Percentiles rank a stretch among this genome's conserved stretches.
Evolutionary conservation across 176 grass and related monocot genomes (phyloP).

Genomic region (Rhynchospora pubera): DNA sequence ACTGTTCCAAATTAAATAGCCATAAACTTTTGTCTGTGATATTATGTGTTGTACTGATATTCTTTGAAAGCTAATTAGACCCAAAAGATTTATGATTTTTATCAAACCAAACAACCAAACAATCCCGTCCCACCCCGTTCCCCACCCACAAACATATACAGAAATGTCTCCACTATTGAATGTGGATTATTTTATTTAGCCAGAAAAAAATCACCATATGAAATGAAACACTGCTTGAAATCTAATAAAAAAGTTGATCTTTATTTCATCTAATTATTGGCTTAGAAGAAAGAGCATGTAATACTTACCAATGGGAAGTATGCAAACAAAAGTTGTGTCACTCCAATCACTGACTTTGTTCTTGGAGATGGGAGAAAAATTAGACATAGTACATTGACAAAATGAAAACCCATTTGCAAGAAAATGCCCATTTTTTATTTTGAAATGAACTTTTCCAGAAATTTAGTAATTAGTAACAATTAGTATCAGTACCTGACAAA

Average conservation of each 20-base stretch:
- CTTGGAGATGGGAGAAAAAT: not conserved
- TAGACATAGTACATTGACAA: not conserved
- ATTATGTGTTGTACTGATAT: not conserved
- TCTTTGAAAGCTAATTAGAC: not conserved
- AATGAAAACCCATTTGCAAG: slow-evolving; percentile 16
- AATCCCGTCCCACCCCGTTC: not conserved
- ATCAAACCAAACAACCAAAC: not conserved
- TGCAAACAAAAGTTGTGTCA: not conserved
- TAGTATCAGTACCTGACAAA: slow-evolving; percentile 53
- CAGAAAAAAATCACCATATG: not conserved
- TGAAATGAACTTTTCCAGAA: not conserved
- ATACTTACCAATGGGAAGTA: not conserved
- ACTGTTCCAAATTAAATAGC: not conserved
- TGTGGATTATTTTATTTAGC: not conserved
- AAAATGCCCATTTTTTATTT: not conserved
- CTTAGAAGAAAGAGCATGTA: not conserved
- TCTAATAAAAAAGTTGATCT: not conserved
- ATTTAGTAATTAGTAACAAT: not conserved
- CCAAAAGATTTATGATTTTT: not conserved
- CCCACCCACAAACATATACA: not conserved
- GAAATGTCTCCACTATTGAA: not conserved
- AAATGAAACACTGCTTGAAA: not conserved
- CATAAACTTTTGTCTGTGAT: not conserved
- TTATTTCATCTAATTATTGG: not conserved
- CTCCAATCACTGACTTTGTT: not conserved